Evolutionary conservation across 352 stramenopile genomes (phyloP).

Genomic region (Pythium insidiosum): DNA sequence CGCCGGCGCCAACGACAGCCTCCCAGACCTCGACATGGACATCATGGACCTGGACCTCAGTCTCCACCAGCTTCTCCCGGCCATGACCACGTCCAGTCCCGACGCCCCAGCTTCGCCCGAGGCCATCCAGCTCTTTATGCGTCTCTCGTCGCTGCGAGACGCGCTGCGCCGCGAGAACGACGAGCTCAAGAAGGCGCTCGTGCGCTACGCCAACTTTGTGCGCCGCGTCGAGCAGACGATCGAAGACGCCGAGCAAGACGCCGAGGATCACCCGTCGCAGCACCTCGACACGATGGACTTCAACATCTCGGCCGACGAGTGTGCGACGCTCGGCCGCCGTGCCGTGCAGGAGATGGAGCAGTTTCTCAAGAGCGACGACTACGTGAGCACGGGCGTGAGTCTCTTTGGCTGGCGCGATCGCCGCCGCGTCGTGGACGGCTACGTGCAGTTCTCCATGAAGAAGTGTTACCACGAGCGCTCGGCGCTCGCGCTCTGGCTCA

Average conservation of each 20-base stretch:
- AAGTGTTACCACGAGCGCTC: constrained; percentile 32
- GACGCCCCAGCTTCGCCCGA: constrained; percentile 5
- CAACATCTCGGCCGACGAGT: constrained; percentile 28
- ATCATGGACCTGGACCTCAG: constrained; percentile 6
- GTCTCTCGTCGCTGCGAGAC: constrained; percentile 41
- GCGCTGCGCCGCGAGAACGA: constrained; percentile 41
- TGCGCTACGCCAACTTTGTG: constrained; percentile 32
- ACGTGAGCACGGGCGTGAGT: constrained; percentile 30
- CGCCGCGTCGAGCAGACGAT: constrained; percentile 26
- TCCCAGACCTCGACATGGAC: constrained; percentile 4
- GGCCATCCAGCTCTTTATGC: constrained; percentile 29
- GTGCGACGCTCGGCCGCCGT: constrained; percentile 22
- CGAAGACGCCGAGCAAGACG: constrained; percentile 21
- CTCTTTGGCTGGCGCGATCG: constrained; percentile 50
- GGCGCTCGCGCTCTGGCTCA: constrained; percentile 18
- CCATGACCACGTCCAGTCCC: too few relatives aligned
- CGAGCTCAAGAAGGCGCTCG: constrained; percentile 27
- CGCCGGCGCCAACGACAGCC: constrained; percentile 5
- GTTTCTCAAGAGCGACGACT: constrained; percentile 35
- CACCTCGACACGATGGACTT: constrained; percentile 15
- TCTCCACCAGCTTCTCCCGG: too few relatives aligned
- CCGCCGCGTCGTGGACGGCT: constrained; percentile 22
- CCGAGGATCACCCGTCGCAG: constrained; percentile 4
- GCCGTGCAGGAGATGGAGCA: constrained; percentile 30
- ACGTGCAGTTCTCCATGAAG: constrained; percentile 46